Evolutionary conservation across 306 rosid species (phyloP).

Genomic region (Acacia confusa): DNA sequence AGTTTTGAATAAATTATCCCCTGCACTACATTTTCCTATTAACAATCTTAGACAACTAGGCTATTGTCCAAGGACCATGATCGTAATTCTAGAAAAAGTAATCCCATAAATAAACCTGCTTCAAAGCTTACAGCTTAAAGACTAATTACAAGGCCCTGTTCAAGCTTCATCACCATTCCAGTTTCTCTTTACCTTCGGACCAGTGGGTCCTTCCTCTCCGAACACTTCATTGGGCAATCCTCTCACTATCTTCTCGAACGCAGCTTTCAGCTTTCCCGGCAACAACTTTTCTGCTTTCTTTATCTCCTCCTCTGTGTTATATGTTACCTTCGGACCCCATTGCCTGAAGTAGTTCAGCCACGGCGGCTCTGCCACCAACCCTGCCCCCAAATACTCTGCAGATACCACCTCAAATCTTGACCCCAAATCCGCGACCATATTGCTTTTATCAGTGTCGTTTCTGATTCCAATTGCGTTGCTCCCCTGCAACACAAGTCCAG

Average conservation of each 20-base stretch:
- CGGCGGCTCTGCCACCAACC: neutral
- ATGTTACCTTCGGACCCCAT: slow-evolving; percentile 62
- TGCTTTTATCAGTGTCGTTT: slow-evolving; percentile 55
- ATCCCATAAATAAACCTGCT: neutral
- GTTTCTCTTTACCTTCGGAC: slow-evolving; percentile 53
- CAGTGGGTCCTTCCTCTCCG: slow-evolving; percentile 67
- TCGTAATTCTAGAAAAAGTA: neutral
- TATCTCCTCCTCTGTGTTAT: slow-evolving; percentile 39
- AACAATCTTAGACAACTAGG: neutral
- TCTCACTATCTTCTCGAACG: slow-evolving; percentile 32
- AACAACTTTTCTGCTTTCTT: slow-evolving; percentile 40
- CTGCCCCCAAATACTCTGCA: slow-evolving; percentile 40
- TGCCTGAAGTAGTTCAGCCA: slow-evolving; percentile 43
- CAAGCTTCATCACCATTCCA: slow-evolving; percentile 58
- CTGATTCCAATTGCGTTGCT: slow-evolving; percentile 44
- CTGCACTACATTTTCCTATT: neutral
- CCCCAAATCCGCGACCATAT: slow-evolving; percentile 39
- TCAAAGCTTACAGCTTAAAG: neutral
- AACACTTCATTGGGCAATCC: slow-evolving; percentile 49
- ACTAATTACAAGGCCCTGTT: neutral
- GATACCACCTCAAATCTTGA: slow-evolving; percentile 39
- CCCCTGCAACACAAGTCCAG: slow-evolving; percentile 58
- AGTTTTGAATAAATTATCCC: neutral
- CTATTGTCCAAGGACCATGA: neutral
- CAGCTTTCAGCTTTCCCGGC: slow-evolving; percentile 42